Base-by-base conservation (phyloP, 2,329 filamentous ascomycete genomes). In the Xylaria digitata region DNA sequence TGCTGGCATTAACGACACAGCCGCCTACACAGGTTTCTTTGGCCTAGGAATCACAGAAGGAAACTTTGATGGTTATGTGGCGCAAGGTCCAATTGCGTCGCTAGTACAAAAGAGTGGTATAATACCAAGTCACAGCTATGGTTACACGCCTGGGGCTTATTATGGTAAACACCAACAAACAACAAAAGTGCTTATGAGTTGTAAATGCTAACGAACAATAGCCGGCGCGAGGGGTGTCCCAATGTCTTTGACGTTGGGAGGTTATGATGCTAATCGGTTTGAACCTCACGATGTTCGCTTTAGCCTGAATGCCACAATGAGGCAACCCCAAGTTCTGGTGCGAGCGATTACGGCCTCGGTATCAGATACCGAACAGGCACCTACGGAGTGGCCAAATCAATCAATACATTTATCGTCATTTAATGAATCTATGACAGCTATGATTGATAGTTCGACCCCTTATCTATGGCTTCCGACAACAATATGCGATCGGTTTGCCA, bases 101-200 rank as follows among this genome's bases (percentile, higher is more conserved):
- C 79, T 90, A 58, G 85, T 91, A 49, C 85, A 89, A 74, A 78
- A 83, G 11, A 82, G 85, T 63, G 85, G 86, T 8, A 81, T 80
- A 64, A 91, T 93, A 54, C 89, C 90, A 0, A 93, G 91, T 75
- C 83, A 92, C 68, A 92, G 89, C 48, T 93, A 91, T 75, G 90
- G 89, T 58, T 94, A 90, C 76, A 93, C 91, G 3, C 91, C 91
- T 46, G 92, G 92, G 17, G 90, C 90, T n/a, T 85, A 85, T 68
- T 93, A 93, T 74, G 84, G 89, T 89, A 80, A 76, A 85, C 78
- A 60, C n/a, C 17, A 8, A 34, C 60, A 26, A 40, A 1, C n/a
- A n/a, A n/a, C n/a, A n/a, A 48, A 42, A 8, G 15, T 21, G 23
- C 17, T 55, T 46, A 15, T 26, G 7, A 19, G n/a, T 46, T 4